Base-by-base conservation (phyloP, 495 filamentous ascomycete genomes). In the Annulohypoxylon bovei region DNA sequence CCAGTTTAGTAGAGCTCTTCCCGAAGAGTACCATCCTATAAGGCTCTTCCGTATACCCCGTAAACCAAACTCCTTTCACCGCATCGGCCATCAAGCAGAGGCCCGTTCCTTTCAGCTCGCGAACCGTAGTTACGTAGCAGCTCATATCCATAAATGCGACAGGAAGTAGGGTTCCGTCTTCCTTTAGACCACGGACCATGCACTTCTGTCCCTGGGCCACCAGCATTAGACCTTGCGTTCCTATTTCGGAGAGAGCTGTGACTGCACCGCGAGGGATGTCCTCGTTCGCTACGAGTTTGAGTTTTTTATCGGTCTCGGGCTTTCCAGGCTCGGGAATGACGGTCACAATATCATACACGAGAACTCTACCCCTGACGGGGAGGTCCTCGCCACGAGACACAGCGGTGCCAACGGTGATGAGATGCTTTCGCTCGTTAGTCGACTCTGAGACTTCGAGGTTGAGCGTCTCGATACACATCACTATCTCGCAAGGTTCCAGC, bases 111-210 rank as follows among this genome's bases (percentile, higher is more conserved):
- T 86, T 86, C 37, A 98, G 84, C 68, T 92, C 92, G 75, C 94
- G 96, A 49, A 91, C 88, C 3, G 90, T 86, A 1, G 87, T 92
- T 30, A 97, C 91, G 77, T 95, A 94, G 80, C 92, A 93, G 81
- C 92, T 94, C 90, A 97, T 94, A 73, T 99, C 95, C 88, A 99
- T 92, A 73, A 99, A 99, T 0, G 95, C 95, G 22, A 98, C 95
- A 0, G 95, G 95, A 1, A 98, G 85, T 46, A 98, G 84, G 3
- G 89, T 91, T 1, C 92, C 91, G 72, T 99, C 95, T 79, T 98
- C 95, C 74, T 98, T 98, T 0, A 99, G 84, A 37, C 95, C 95
- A 53, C 95, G 85, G 2, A 99, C 93, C 92, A 98, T 95, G 76
- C 93, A 91, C 75, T 99, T 99, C 73, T 98, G 95, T 1, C 95